Evolutionary conservation across 2,329 filamentous ascomycete genomes (phyloP).

Genomic region (Fusarium kyushuense): DNA sequence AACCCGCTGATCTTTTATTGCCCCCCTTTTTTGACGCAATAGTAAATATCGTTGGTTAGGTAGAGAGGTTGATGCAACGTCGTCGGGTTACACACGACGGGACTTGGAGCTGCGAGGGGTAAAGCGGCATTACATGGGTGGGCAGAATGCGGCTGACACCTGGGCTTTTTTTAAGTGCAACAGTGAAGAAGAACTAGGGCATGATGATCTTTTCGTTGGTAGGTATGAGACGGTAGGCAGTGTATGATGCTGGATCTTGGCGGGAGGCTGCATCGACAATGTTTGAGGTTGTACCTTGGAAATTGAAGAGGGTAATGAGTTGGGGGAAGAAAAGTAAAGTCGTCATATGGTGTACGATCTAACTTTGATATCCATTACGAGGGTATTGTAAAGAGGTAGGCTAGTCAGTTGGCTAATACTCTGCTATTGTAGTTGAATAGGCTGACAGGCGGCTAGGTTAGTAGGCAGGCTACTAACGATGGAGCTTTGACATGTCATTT

Average conservation of each 20-base stretch:
- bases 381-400: neutral
- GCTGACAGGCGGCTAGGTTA: neutral
- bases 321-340: too few relatives aligned
- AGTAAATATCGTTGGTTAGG: conserved; percentile 1
- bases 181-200: neutral
- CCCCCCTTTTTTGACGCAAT: neutral
- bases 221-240: too few relatives aligned
- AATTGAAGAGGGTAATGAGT: too few relatives aligned
- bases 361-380: too few relatives aligned
- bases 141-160: conserved; percentile 23
- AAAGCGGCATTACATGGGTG: conserved; percentile 23
- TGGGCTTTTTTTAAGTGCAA: neutral
- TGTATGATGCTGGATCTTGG: conserved; percentile 10
- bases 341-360: neutral
- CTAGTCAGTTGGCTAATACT: neutral
- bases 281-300: too few relatives aligned
- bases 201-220: neutral
- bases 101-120: conserved; percentile 39
- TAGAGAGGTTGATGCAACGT: conserved; percentile 27
- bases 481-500: neutral
- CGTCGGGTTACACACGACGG: conserved; percentile 31
- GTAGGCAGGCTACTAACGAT: too few relatives aligned
- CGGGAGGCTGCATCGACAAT: neutral
- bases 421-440: neutral
- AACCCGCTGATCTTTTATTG: conserved; percentile 7